Conservation (phyloP, 176 grass and related monocot genomes). For the Oryza rufipogon region DNA sequence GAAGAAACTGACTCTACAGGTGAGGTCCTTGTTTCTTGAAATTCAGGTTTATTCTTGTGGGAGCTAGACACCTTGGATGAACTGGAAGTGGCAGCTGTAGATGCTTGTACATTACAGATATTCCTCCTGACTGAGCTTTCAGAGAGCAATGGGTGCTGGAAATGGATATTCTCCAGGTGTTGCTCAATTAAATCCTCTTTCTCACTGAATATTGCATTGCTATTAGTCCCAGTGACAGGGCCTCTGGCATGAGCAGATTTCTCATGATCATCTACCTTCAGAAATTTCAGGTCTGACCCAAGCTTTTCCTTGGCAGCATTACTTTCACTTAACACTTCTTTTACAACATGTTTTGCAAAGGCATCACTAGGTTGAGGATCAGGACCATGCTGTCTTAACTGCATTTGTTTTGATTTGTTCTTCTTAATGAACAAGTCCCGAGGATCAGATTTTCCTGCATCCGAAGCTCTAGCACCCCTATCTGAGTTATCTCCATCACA, state of each 20-base stretch:
- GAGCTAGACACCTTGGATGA: slow-evolving; percentile 65
- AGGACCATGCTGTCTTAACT: slow-evolving; percentile 32
- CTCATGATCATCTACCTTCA: slow-evolving; percentile 32
- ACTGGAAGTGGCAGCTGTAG: slow-evolving; percentile 58
- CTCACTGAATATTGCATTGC: slow-evolving; percentile 32
- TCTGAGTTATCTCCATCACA: slow-evolving; percentile 45
- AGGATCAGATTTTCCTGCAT: slow-evolving; percentile 42
- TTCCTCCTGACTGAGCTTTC: slow-evolving; percentile 45
- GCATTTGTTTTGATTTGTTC: slow-evolving; percentile 52
- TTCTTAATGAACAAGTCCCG: slow-evolving; percentile 44
- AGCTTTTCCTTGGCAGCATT: slow-evolving; percentile 48
- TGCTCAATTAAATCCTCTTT: slow-evolving; percentile 47
- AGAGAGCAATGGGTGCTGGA: slow-evolving; percentile 34
- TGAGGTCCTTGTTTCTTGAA: slow-evolving; percentile 60
- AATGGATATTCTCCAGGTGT: slow-evolving; percentile 36
- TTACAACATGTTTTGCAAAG: slow-evolving; percentile 29
- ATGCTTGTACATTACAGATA: slow-evolving; percentile 37
- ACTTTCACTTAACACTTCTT: slow-evolving; percentile 48
- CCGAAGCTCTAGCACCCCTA: slow-evolving; percentile 35
- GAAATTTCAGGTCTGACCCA: slow-evolving; percentile 43
- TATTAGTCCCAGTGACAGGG: slow-evolving; percentile 27
- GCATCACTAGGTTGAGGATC: slow-evolving; percentile 24
- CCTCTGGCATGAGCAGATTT: slow-evolving; percentile 27
- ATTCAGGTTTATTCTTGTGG: slow-evolving; percentile 58
- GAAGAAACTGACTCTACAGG: slow-evolving; percentile 89